Evolutionary conservation across 257 asterid genomes (phyloP).

Genomic region (Verbascum thapsus): DNA sequence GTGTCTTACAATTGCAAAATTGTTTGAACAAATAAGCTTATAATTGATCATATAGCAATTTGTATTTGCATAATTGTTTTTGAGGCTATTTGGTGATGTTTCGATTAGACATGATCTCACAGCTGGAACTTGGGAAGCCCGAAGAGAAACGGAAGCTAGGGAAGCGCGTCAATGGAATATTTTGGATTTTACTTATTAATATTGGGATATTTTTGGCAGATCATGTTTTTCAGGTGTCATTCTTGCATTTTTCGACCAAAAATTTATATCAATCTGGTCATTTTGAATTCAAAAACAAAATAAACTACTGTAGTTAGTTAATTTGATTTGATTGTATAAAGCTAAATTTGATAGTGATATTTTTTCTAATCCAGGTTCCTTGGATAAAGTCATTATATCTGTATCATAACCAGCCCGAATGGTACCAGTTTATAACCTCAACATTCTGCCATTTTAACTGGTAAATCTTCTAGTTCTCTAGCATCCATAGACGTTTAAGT

Average conservation of each 20-base stretch:
- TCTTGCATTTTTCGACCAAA: neutral
- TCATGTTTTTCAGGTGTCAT: slow-evolving; percentile 80
- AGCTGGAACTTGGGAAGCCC: slow-evolving; percentile 81
- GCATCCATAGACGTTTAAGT: slow-evolving; percentile 15
- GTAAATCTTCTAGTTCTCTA: slow-evolving; percentile 48
- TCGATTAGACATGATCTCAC: slow-evolving; percentile 75
- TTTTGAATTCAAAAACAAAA: slow-evolving; percentile 2
- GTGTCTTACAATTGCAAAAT: neutral
- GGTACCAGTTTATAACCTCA: slow-evolving; percentile 97
- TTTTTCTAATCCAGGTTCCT: slow-evolving; percentile 55
- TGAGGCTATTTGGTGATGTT: slow-evolving; percentile 44
- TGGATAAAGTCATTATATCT: slow-evolving; percentile 72
- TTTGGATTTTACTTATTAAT: slow-evolving; percentile 88
- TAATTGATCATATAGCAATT: slow-evolving; percentile 4
- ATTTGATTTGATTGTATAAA: neutral
- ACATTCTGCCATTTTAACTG: slow-evolving; percentile 88
- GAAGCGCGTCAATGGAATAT: slow-evolving; percentile 81
- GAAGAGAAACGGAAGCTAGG: slow-evolving; percentile 53
- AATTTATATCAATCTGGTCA: neutral
- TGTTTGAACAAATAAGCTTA: neutral
- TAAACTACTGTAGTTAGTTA: neutral
- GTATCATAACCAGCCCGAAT: slow-evolving; percentile 78
- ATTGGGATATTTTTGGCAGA: slow-evolving; percentile 78
- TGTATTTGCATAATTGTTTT: slow-evolving; percentile 24
- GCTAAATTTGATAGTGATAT: slow-evolving; percentile 16